phyloP scores from a whole-genome alignment of 768 basidiomycete genomes.

The Cubamyces sp. region DNA sequence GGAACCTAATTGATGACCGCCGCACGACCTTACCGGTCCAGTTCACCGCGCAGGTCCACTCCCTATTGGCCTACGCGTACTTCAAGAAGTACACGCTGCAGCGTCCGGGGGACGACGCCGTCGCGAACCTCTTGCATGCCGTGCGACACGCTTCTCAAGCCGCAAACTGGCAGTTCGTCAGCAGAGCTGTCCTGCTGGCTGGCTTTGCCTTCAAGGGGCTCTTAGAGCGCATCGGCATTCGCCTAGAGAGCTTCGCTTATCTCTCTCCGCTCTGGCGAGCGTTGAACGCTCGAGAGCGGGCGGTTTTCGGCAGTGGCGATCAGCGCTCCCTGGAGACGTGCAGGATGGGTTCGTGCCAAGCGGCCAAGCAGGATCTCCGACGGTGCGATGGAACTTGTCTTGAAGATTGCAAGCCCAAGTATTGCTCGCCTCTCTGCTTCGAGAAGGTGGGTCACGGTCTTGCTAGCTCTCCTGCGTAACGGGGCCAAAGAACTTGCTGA shows the following conservation, averaged over 20 bases:
- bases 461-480: no score
- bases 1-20: no score
- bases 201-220: background rate
- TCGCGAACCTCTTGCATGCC: background rate
- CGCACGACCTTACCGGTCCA: background rate
- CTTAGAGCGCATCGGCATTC: background rate
- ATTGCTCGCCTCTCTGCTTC: no score
- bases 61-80: conserved; percentile 1
- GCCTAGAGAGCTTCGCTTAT: background rate
- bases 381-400: no score
- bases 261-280: background rate
- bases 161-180: background rate
- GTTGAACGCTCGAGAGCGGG: background rate
- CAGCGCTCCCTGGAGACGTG: no score
- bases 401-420: no score
- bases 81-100: conserved; percentile 1
- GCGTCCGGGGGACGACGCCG: background rate
- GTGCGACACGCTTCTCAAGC: background rate
- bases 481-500: no score
- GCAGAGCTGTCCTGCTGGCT: background rate
- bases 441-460: no score
- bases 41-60: background rate
- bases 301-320: no score
- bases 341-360: no score
- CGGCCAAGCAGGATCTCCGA: no score